Evolutionary conservation across 2,329 filamentous ascomycete genomes (phyloP).

Genomic region (Aspergillus sp.): DNA sequence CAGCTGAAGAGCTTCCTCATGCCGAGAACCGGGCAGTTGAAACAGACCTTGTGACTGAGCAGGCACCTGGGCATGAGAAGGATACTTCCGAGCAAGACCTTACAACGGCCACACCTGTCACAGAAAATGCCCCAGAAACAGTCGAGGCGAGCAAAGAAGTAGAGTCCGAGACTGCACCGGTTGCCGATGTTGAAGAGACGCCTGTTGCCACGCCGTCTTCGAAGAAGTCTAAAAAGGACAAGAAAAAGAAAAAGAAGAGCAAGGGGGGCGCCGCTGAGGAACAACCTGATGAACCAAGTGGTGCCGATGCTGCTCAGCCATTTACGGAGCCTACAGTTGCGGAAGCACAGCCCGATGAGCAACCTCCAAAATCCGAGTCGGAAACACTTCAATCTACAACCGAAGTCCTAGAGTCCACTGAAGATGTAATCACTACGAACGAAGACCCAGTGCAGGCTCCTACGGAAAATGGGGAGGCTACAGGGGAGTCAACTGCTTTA

Average conservation of each 20-base stretch:
- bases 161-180: conserved; percentile 1
- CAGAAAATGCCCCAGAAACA: not conserved
- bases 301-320: not conserved
- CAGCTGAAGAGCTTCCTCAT: no score
- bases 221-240: conserved; percentile 22
- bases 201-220: conserved; percentile 6
- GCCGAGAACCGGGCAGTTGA: no score
- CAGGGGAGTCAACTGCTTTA: no score
- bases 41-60: no score
- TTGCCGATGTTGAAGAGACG: conserved; percentile 7
- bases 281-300: conserved; percentile 1
- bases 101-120: not conserved
- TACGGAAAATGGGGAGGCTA: no score
- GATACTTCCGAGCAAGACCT: no score
- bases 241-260: conserved; percentile 19
- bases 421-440: no score
- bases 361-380: not conserved
- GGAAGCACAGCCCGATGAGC: not conserved
- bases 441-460: no score
- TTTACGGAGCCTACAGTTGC: not conserved
- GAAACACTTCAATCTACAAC: no score
- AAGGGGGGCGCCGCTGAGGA: conserved; percentile 6
- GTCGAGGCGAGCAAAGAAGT: not conserved
- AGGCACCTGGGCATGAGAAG: no score
- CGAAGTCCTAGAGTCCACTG: no score